phyloP scores from a whole-genome alignment of 371 early-diverging fungal genomes.

The Actinomortierella wolfii region DNA sequence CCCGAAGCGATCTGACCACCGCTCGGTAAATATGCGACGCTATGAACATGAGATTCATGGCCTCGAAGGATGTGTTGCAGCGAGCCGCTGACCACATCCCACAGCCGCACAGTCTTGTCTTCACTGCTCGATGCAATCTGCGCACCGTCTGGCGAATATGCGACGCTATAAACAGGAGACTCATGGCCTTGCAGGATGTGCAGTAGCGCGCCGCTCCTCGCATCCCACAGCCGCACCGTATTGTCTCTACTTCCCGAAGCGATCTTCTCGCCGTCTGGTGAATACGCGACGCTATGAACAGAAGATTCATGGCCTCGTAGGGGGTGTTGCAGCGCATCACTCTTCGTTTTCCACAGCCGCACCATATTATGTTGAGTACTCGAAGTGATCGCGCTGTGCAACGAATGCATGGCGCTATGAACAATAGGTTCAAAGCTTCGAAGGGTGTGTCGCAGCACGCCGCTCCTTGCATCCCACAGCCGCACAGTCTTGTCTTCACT shows the following conservation, averaged over 20 bases:
- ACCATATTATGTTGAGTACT: too few species aligned
- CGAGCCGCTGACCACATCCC: background rate
- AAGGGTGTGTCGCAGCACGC: too few species aligned
- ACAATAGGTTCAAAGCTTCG: too few species aligned
- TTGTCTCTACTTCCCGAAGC: slow-evolving; percentile 1
- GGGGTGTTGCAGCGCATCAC: background rate
- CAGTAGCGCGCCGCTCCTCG: background rate
- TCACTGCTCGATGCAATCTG: slow-evolving; percentile 5
- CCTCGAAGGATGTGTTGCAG: background rate
- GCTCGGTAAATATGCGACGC: slow-evolving; percentile 2
- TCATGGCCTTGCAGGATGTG: slow-evolving; percentile 1
- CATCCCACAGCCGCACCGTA: slow-evolving; percentile 10
- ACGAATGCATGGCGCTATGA: too few species aligned
- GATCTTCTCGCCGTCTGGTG: slow-evolving; percentile 4
- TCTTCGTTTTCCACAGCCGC: slow-evolving; percentile 6
- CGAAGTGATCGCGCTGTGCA: too few species aligned
- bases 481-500: slow-evolving; percentile 8
- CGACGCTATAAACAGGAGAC: background rate
- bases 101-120: slow-evolving; percentile 2
- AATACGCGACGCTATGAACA: background rate
- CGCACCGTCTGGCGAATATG: background rate
- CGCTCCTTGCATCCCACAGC: slow-evolving; percentile 2
- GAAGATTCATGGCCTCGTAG: background rate
- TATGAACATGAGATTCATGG: background rate
- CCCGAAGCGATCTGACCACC: slow-evolving; percentile 5